Evolutionary conservation across 148 eudicot species (phyloP), one percentile per base, ranked within the genome.

Genomic region (Fagopyrum esculentum): DNA sequence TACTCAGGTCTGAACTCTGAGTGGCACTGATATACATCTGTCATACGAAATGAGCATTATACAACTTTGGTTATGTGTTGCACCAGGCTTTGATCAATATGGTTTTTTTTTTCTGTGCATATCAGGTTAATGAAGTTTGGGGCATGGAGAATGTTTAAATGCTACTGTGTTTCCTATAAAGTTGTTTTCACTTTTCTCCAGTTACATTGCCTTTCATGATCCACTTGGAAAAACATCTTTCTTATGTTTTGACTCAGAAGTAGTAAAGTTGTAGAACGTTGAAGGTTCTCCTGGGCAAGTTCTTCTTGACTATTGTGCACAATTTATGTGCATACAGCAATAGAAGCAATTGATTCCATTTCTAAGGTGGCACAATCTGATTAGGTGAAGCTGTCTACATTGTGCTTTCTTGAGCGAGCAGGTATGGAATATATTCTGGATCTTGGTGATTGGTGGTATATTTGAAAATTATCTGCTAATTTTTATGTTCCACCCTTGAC

Each of bases 361-460:
- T 4, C 61, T 64, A 35, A 40, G 3, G 45, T 35, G n/a, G 17
- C 45, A n/a, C n/a, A n/a, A n/a, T n/a, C 6, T 35, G 70, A 40
- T 64, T 64, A 64, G 96, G 96, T 55, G n/a, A n/a, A n/a, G n/a
- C 77, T 91, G 57, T 91, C 89, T 77, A 91, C 96, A 76, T 89
- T 91, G 71, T 91, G 93, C 78, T 91, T 91, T 80, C 96, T 91
- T 70, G 91, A 87, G n/a, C n/a, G n/a, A n/a, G 75, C 86, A 89
- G 91, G 96, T 89, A 45, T 66, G 71, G 17, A 44, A 82, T 76
- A 11, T 71, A 7, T 8, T 70, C 3, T 16, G 13, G 49, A 26
- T 16, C 11, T 45, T 17, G 13, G 6, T 40, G 17, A 30, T 8
- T 68, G 71, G n/a, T 68, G 45, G 5, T 68, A 2, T 35, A 13